Base-by-base conservation (phyloP, 2,329 filamentous ascomycete species). In the Cercospora sp. region DNA sequence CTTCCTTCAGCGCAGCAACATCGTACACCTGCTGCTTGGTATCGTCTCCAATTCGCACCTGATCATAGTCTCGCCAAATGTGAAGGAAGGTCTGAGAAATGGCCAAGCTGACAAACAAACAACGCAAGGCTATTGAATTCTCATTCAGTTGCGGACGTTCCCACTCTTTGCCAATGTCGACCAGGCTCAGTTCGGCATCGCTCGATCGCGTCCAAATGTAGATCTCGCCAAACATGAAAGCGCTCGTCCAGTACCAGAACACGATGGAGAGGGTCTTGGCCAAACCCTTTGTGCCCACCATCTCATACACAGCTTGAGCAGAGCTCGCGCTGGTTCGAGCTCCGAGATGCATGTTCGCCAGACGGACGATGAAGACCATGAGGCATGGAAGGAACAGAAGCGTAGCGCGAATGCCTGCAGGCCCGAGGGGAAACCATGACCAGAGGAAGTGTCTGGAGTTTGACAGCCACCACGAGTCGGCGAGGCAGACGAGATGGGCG, bases 141-240 rank as follows among this genome's bases (percentile, higher is more conserved):
- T 98, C 94, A 78, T 98, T 98, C 67, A 97, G 81, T 63, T 88
- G 86, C 20, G 90, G 86, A 40, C 93, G 87, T 78, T 95, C 92
- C 72, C 86, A 84, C 10, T 81, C 68, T 79, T 87, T 88, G 69
- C 86, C 87, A 72, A 88, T 86, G 64, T 90, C 91, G 72, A 97
- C 88, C 86, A 91, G 91, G 70, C 86, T 85, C 64, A 97, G 83
- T 89, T 88, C 63, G 2, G 72, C 70, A 86, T 85, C 45, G 81
- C 80, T 18, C 82, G 81, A 23, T 88, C 82, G 62, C 3, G 90
- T 90, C 86, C 89, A 93, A 23, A 96, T 87, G 77, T 93, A 97
- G 42, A 94, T 84, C 75, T 94, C 89, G 75, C 88, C 89, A 78
- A 94, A 97, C 72, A 93, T 82, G 81, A 88, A 90, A 64, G 90